phyloP scores from a whole-genome alignment of 1,139 yeast species.

The Suhomyces terraborum region DNA sequence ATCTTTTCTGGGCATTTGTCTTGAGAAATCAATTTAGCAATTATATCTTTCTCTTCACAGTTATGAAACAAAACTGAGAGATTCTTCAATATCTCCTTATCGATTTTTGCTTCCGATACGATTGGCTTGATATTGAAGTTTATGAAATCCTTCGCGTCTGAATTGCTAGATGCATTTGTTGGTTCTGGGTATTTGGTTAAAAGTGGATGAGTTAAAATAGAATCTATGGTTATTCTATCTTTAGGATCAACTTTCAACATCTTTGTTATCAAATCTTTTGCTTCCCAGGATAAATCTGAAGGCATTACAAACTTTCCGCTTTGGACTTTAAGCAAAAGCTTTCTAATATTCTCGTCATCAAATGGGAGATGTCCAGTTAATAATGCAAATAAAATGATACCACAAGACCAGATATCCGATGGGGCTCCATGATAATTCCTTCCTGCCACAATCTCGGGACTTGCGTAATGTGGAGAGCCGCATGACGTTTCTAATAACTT shows the following conservation, averaged over 20 bases:
- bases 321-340: slow-evolving; percentile 84
- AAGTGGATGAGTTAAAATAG: slow-evolving; percentile 78
- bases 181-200: slow-evolving; percentile 67
- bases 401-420: slow-evolving; percentile 98
- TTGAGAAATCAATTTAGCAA: slow-evolving; percentile 58
- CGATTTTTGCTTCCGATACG: slow-evolving; percentile 59
- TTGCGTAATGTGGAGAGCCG: slow-evolving; percentile 98
- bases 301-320: slow-evolving; percentile 88
- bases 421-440: slow-evolving; percentile 95
- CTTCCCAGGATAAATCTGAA: slow-evolving; percentile 72
- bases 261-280: slow-evolving; percentile 77
- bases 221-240: slow-evolving; percentile 72
- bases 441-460: slow-evolving; percentile 97
- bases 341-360: slow-evolving; percentile 92
- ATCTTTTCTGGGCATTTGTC: slow-evolving; percentile 82
- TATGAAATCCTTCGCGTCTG: slow-evolving; percentile 31
- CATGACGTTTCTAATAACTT: slow-evolving; percentile 89
- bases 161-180: slow-evolving; percentile 18
- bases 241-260: slow-evolving; percentile 83
- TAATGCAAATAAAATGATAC: slow-evolving; percentile 88
- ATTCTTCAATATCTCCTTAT: slow-evolving; percentile 79
- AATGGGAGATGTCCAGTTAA: slow-evolving; percentile 95
- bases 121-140: slow-evolving; percentile 50
- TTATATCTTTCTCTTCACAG: slow-evolving; percentile 61
- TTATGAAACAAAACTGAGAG: slow-evolving; percentile 92